Evolutionary conservation across 1,284 basidiomycete genomes (phyloP).

Genomic region (Pseudozyma pruni): DNA sequence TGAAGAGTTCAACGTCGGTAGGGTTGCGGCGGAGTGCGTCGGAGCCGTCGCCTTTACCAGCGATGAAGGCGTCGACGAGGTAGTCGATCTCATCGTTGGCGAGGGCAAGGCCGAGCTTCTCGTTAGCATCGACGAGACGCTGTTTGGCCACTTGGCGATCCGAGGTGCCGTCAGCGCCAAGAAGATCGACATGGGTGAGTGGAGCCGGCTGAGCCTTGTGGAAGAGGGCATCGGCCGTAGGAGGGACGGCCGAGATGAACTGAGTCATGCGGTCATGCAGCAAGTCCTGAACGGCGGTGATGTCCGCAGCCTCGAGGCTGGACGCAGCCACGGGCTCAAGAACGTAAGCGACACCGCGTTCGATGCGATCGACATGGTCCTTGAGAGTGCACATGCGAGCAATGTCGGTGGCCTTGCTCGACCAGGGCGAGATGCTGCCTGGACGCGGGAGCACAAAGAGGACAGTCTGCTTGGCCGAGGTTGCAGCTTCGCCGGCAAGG

Average conservation of each 20-base stretch:
- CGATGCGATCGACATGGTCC: conserved; percentile 79
- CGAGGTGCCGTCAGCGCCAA: conserved; percentile 64
- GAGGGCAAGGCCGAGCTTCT: conserved; percentile 87
- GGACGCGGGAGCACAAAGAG: conserved; percentile 63
- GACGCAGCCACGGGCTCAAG: conserved; percentile 72
- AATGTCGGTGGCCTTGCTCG: conserved; percentile 96
- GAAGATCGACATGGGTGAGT: conserved; percentile 76
- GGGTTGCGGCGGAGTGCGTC: conserved; percentile 62
- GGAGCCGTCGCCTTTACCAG: conserved; percentile 69
- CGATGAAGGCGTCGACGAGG: conserved; percentile 86
- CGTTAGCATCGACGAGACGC: conserved; percentile 80
- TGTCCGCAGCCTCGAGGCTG: conserved; percentile 38
- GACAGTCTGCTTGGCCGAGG: conserved; percentile 68
- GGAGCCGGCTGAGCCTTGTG: conserved; percentile 76
- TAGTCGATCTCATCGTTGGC: conserved; percentile 91
- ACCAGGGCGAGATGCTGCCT: conserved; percentile 86
- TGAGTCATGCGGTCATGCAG: conserved; percentile 94
- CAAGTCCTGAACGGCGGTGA: conserved; percentile 39
- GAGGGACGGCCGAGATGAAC: conserved; percentile 71
- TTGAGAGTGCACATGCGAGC: conserved; percentile 80
- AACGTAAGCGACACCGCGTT: conserved; percentile 82
- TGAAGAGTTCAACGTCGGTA: conserved; percentile 97
- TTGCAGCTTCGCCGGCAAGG: conserved; percentile 19
- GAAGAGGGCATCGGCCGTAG: conserved; percentile 76
- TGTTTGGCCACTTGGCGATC: conserved; percentile 55